phyloP scores from a whole-genome alignment of 768 basidiomycete genomes.

The Flagelloscypha sp. region DNA sequence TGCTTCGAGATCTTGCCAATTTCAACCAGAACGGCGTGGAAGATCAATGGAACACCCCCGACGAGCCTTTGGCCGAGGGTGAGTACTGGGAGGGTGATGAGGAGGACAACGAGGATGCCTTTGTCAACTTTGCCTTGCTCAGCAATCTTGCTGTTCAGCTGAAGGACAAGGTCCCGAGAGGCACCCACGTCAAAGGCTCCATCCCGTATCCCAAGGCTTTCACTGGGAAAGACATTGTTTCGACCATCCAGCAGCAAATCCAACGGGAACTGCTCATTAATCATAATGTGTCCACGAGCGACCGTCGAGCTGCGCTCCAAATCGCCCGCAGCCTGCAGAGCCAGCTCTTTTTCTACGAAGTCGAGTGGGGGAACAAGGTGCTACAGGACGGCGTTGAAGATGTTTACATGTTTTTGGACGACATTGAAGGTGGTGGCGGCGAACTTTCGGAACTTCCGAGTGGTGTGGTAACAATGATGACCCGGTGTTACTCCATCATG shows the following conservation, averaged over 20 bases:
- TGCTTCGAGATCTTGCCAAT: slow-evolving; percentile 1
- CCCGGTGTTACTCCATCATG: slow-evolving; percentile 82
- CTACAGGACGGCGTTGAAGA: slow-evolving; percentile 86
- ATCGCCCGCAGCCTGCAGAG: slow-evolving; percentile 87
- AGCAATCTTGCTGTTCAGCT: slow-evolving; percentile 85
- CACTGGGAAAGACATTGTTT: slow-evolving; percentile 91
- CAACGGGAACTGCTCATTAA: slow-evolving; percentile 75
- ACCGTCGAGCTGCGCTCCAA: slow-evolving; percentile 76
- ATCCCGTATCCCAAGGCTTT: slow-evolving; percentile 87
- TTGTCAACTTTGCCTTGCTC: slow-evolving; percentile 82
- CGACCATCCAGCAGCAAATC: slow-evolving; percentile 81
- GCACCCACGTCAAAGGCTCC: slow-evolving; percentile 85
- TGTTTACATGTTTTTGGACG: slow-evolving; percentile 89
- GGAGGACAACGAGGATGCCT: slow-evolving; percentile 68
- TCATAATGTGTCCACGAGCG: slow-evolving; percentile 65
- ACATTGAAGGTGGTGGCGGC: slow-evolving; percentile 59
- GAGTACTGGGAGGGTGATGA: too few relatives aligned
- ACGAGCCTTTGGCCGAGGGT: too few relatives aligned
- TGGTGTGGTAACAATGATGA: slow-evolving; percentile 83
- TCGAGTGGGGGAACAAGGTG: slow-evolving; percentile 83
- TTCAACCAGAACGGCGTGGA: too few relatives aligned
- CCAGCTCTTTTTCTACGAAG: slow-evolving; percentile 94
- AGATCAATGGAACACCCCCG: too few relatives aligned
- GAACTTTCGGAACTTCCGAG: slow-evolving; percentile 68
- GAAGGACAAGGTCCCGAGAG: slow-evolving; percentile 82